phyloP scores from a whole-genome alignment of 2,329 filamentous ascomycete species.

The Trichoderma atroviride region DNA sequence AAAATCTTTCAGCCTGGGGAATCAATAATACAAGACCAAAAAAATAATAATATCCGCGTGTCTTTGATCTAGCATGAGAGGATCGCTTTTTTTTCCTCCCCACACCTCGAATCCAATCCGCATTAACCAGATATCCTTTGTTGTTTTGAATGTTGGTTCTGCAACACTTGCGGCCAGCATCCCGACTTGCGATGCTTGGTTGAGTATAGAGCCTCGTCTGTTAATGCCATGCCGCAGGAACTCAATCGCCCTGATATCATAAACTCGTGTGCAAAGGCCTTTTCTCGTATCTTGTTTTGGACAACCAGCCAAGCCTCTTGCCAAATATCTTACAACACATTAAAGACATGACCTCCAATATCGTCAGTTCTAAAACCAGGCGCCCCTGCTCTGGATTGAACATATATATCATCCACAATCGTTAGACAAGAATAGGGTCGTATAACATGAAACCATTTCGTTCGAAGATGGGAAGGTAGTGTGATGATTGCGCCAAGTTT shows the following conservation, averaged over 20 bases:
- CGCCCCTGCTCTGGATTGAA: background rate
- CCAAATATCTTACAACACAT: slow-evolving; percentile 15
- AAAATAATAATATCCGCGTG: background rate
- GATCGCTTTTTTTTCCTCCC: slow-evolving; percentile 3
- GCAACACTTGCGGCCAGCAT: background rate
- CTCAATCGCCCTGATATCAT: background rate
- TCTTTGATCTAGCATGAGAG: slow-evolving; percentile 20
- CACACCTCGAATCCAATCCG: slow-evolving; percentile 6
- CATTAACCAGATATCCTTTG: slow-evolving; percentile 1
- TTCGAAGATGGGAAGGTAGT: background rate
- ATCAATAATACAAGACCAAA: background rate
- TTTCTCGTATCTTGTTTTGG: background rate
- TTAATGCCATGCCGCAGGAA: background rate
- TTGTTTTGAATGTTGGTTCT: background rate
- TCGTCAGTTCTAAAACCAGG: background rate
- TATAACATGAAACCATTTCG: background rate
- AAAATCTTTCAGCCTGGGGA: background rate
- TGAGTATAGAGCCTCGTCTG: background rate
- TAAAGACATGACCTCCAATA: background rate
- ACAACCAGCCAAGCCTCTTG: background rate
- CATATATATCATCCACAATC: background rate
- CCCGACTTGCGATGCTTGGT: background rate
- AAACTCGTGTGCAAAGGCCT: background rate
- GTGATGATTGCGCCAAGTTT: background rate
- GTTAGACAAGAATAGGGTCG: background rate